These are phyloP conservation scores for Ceratocystis papillata DNA, from an alignment of 2,329 filamentous ascomycete species.

Conservation along the genomic window DNA sequence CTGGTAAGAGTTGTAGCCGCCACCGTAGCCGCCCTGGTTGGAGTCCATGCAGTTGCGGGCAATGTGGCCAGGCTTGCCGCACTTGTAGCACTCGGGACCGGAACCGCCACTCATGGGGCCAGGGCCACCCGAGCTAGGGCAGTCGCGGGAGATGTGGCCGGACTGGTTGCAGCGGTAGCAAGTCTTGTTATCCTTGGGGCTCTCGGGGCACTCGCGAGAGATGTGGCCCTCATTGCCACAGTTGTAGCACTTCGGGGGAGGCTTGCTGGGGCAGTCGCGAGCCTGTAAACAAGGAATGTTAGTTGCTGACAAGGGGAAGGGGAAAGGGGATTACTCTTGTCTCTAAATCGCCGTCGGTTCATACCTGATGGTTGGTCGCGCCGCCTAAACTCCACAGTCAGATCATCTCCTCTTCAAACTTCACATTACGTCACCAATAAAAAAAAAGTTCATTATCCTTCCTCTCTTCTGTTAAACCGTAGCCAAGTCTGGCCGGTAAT, in stretches of 20 bases:
- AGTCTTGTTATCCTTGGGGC: slow-evolving; percentile 73
- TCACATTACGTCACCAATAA: slow-evolving; percentile 20
- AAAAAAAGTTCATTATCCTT: not conserved
- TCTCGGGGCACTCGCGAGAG: slow-evolving; percentile 83
- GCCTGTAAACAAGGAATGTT: slow-evolving; percentile 41
- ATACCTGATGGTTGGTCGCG: slow-evolving; percentile 64
- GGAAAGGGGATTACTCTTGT: slow-evolving; percentile 18
- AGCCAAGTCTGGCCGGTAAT: not conserved
- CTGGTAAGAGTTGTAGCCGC: slow-evolving; percentile 31
- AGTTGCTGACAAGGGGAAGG: slow-evolving; percentile 22
- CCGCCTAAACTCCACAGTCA: slow-evolving; percentile 45
- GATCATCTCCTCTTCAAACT: slow-evolving; percentile 24
- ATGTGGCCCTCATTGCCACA: slow-evolving; percentile 69
- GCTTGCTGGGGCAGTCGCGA: slow-evolving; percentile 76
- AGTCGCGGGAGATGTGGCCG: slow-evolving; percentile 89
- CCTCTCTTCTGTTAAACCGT: not conserved
- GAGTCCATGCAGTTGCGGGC: slow-evolving; percentile 76
- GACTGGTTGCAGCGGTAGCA: slow-evolving; percentile 70
- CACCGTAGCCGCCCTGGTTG: slow-evolving; percentile 41
- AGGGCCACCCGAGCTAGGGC: slow-evolving; percentile 45
- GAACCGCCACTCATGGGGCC: slow-evolving; percentile 39
- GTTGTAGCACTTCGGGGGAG: slow-evolving; percentile 76
- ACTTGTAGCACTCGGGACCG: slow-evolving; percentile 88
- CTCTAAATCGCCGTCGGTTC: slow-evolving; percentile 28
- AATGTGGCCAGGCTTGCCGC: slow-evolving; percentile 91